Conservation (phyloP, 345 rosid genomes). For the Isatis tinctoria region DNA sequence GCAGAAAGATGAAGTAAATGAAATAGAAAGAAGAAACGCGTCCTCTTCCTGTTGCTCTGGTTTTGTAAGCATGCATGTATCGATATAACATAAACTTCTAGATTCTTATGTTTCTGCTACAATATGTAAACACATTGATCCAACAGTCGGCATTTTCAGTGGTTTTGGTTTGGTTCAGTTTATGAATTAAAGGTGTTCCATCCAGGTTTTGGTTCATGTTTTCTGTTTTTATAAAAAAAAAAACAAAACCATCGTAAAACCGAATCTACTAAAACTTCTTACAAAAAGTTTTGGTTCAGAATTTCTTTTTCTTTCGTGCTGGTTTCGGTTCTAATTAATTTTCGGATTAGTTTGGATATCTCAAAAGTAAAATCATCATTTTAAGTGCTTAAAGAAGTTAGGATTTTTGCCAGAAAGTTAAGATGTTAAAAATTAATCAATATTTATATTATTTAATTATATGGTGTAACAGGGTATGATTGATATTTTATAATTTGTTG, state of each 20-base stretch:
- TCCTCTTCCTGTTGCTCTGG: background rate
- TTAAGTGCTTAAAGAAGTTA: no score
- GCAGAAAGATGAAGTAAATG: constrained; percentile 52
- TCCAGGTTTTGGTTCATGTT: background rate
- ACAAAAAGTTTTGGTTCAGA: no score
- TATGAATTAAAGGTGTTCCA: background rate
- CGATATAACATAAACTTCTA: background rate
- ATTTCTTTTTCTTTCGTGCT: no score
- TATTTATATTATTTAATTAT: no score
- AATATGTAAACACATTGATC: background rate
- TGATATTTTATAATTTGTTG: no score
- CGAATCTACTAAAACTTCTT: background rate
- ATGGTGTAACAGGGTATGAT: no score
- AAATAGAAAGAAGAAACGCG: background rate
- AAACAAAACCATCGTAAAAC: background rate
- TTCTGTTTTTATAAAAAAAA: background rate
- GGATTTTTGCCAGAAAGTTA: no score
- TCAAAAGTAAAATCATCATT: no score
- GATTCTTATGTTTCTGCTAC: background rate
- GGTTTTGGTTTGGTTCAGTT: background rate
- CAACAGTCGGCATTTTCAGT: background rate
- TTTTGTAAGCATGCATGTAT: background rate
- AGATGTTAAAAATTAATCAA: no score
- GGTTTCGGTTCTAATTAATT: no score
- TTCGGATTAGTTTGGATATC: no score